Base-by-base conservation (phyloP, 2,329 filamentous ascomycete species). In the Trichoderma citrinoviride region DNA sequence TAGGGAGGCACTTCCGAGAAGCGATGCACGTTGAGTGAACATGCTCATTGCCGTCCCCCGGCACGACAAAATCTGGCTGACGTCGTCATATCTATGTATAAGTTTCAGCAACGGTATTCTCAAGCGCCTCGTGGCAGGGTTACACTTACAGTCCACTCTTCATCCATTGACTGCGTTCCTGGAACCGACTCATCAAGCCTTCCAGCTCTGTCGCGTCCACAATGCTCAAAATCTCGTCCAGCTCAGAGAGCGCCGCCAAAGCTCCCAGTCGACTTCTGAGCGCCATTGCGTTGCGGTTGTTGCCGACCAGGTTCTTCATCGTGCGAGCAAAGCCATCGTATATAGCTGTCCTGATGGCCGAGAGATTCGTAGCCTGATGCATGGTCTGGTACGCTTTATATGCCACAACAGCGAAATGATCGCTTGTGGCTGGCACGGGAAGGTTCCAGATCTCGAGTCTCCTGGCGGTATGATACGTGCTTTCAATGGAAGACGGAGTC, bases 361-460 rank as follows among this genome's bases (percentile, higher is more conserved):
- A 66, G 14, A 86, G 73, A 55, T 87, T 85, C 10, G 82, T 80
- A 3, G 89, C 87, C 68, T 87, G 87, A 71, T 92, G 86, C 66
- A 97, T 83, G 23, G 87, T 86, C 74, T 97, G 92, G 66, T 96
- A 93, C 0, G 88, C 87, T 71, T 89, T 90, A 77, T 96, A 97
- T 0, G 94, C 80, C 1, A 86, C 88, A 3, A 89, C 87, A 1
- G 88, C 82, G 63, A 89, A 86, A 33, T 86, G 88, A 14, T 83
- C 80, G 55, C 83, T 85, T 3, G 82, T 78, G 7, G 83, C 80
- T 0, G 93, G 91, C 0, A 88, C 87, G 15, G 91, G 90, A 21
- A 98, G 83, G 73, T 97, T 93, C 95, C 95, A 99, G 71, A 94
- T 90, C 70, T 95, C 93, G 17, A 98, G 81, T 68, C 90, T 90